Base-by-base conservation (phyloP, 148 eudicot species). In the Vaccinium macrocarpon region DNA sequence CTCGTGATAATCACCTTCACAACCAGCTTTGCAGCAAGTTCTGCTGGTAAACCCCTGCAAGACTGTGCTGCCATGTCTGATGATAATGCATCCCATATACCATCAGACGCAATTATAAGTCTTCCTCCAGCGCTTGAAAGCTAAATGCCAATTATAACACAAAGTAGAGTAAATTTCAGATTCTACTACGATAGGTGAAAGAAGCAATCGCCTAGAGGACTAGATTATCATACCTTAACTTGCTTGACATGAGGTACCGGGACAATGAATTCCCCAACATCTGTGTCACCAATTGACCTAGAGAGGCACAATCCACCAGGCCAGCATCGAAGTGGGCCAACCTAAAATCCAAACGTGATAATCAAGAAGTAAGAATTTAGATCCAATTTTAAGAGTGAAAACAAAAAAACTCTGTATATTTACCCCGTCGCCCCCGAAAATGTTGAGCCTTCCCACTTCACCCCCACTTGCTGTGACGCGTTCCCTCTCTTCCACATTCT, bases 241-340 rank as follows among this genome's bases (percentile, higher is more conserved):
- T 97, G 99, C 94, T 97, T 97, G 86, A 97, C 98, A 84, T 97
- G 98, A 83, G 99, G 99, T 84, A 97, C 85, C 27, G 99, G 99
- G 87, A 97, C 98, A 83, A 97, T 97, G 79, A 87, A 97, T 90
- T 95, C 99, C 83, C 99, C 99, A 55, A 97, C 99, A 90, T 97
- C 99, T 29, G 97, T 93, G 88, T 97, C 99, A 83, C 99, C 99
- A 57, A 97, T 97, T 27, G 99, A 97, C 87, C 99, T 91, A 50
- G 98, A 97, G 79, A 97, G 97, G 85, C 99, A 97, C 85, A 97
- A 88, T 84, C 99, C 99, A 88, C 99, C 99, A 72, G 99, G 99
- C 99, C 99, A 97, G 84, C 99, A 97, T 62, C 99, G 96, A 15
- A 97, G 92, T 3, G 99, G 99, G 83, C 99, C 99, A 92, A 93